Evolutionary conservation across 192 early-diverging fungal species (phyloP).

Genomic region (Linnemannia schmuckeri): DNA sequence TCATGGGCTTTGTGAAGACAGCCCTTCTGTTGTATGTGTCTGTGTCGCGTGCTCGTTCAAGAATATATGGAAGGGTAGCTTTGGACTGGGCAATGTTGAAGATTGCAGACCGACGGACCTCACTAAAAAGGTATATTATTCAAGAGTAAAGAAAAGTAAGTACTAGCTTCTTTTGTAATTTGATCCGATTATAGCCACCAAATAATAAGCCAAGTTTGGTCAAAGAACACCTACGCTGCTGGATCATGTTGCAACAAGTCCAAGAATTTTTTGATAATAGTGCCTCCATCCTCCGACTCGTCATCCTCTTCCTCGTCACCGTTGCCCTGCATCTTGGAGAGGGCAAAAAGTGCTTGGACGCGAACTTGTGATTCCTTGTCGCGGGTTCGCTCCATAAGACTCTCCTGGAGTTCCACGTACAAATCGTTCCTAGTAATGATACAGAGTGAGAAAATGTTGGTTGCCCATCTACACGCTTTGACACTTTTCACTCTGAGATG

Average conservation of each 20-base stretch:
- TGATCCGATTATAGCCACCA: background rate
- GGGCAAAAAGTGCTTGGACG: slow-evolving; percentile 81
- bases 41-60: slow-evolving; percentile 83
- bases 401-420: slow-evolving; percentile 75
- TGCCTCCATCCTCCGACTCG: slow-evolving; percentile 65
- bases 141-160: background rate
- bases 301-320: slow-evolving; percentile 63
- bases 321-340: slow-evolving; percentile 78
- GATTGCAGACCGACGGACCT: slow-evolving; percentile 86
- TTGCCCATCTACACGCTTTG: background rate
- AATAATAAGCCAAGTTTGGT: background rate
- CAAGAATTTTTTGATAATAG: slow-evolving; percentile 74
- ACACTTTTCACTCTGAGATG: background rate
- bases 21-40: slow-evolving; percentile 81
- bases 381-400: slow-evolving; percentile 77
- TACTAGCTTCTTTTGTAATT: background rate
- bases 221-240: slow-evolving; percentile 69
- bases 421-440: slow-evolving; percentile 72
- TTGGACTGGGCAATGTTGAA: slow-evolving; percentile 78
- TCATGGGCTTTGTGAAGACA: slow-evolving; percentile 79
- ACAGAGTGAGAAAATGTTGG: background rate
- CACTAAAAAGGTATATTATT: slow-evolving; percentile 56
- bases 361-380: slow-evolving; percentile 88
- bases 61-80: slow-evolving; percentile 73
- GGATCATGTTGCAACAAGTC: slow-evolving; percentile 80